Evolutionary conservation across 2,329 filamentous ascomycete species (phyloP).

Genomic region (Colletotrichum musicola): DNA sequence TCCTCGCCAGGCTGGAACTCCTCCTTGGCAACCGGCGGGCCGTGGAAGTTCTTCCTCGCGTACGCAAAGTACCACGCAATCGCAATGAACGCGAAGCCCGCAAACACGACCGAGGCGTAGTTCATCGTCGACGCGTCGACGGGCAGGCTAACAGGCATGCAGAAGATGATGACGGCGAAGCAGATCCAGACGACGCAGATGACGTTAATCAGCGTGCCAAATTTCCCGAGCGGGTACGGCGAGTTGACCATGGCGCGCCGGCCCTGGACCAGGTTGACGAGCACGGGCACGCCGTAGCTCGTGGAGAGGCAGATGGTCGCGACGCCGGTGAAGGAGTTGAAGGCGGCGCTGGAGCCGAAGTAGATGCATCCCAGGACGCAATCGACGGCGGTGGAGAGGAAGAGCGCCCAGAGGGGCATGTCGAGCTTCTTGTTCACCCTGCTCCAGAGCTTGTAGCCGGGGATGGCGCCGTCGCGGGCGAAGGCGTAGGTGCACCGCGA

Average conservation of each 20-base stretch:
- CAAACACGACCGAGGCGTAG: slow-evolving; percentile 76
- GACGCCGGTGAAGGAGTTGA: slow-evolving; percentile 84
- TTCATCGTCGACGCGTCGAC: slow-evolving; percentile 72
- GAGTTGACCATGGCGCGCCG: slow-evolving; percentile 76
- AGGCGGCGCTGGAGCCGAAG: slow-evolving; percentile 81
- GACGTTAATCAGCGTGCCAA: slow-evolving; percentile 77
- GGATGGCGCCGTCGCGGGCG: slow-evolving; percentile 80
- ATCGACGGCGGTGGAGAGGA: slow-evolving; percentile 76
- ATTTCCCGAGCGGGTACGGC: slow-evolving; percentile 75
- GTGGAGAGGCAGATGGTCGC: slow-evolving; percentile 83
- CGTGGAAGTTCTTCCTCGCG: slow-evolving; percentile 73
- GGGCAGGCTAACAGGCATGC: slow-evolving; percentile 76
- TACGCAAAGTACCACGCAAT: slow-evolving; percentile 73
- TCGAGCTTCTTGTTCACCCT: slow-evolving; percentile 74
- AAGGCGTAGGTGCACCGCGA: slow-evolving; percentile 83
- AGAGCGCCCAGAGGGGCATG: slow-evolving; percentile 77
- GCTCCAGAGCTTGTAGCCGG: slow-evolving; percentile 75
- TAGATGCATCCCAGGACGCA: slow-evolving; percentile 82
- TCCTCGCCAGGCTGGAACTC: slow-evolving; percentile 39
- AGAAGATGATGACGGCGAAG: slow-evolving; percentile 79
- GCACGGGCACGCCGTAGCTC: slow-evolving; percentile 81
- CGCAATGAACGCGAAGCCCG: slow-evolving; percentile 71
- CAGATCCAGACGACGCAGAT: slow-evolving; percentile 78
- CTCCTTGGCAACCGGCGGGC: slow-evolving; percentile 59
- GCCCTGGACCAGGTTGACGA: slow-evolving; percentile 76